Conservation (phyloP, 2,329 filamentous ascomycete genomes). For the Pezicula carpinea region DNA sequence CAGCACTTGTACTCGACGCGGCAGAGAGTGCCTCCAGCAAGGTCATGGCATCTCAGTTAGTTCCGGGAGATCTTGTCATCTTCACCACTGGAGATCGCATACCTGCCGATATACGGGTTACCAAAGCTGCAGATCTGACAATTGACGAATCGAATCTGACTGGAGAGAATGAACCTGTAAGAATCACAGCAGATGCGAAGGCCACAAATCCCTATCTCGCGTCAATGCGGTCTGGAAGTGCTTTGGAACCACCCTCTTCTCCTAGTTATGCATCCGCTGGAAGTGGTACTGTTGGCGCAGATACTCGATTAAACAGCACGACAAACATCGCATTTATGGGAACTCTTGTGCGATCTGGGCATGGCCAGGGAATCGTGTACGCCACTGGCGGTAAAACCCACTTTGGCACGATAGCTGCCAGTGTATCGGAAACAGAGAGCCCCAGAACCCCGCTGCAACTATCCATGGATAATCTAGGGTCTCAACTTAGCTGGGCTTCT, state of each 20-base stretch:
- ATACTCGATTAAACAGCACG: constrained; percentile 66
- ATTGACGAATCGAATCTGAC: constrained; percentile 97
- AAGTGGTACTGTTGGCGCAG: constrained; percentile 54
- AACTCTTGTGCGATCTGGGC: constrained; percentile 87
- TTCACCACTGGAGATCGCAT: constrained; percentile 97
- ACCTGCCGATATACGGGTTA: constrained; percentile 92
- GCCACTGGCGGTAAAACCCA: constrained; percentile 91
- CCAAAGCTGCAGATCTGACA: constrained; percentile 79
- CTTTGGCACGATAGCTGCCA: constrained; percentile 93
- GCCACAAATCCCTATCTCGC: constrained; percentile 28
- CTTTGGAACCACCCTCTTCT: constrained; percentile 38
- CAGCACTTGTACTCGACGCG: constrained; percentile 38
- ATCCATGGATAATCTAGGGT: constrained; percentile 96
- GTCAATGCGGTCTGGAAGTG: constrained; percentile 25
- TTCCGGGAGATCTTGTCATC: constrained; percentile 86
- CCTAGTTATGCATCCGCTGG: constrained; percentile 56
- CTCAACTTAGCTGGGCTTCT: constrained; percentile 93
- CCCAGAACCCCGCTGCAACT: constrained; percentile 89
- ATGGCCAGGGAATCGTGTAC: constrained; percentile 96
- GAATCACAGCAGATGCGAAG: constrained; percentile 65
- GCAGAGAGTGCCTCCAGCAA: constrained; percentile 69
- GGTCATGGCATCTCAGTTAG: constrained; percentile 80
- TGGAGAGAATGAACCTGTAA: constrained; percentile 90
- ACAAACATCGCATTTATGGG: constrained; percentile 98
- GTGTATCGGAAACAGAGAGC: constrained; percentile 90